Percentiles rank a stretch among this genome's conserved stretches.
Evolutionary conservation across 169 alveolate genomes (phyloP).

Genomic region (Plasmodium fragile): DNA sequence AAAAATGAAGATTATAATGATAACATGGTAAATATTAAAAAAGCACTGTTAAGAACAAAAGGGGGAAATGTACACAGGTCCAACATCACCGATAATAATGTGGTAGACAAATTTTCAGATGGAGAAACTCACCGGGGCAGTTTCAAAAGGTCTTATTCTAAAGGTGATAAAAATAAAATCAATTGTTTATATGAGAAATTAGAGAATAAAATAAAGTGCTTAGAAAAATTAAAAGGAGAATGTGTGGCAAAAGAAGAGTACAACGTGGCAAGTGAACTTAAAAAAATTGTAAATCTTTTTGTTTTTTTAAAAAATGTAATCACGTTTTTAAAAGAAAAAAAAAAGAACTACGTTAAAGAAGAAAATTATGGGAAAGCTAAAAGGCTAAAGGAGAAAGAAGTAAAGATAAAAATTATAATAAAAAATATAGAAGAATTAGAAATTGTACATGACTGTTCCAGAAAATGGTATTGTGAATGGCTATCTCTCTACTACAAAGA

Average conservation of each 20-base stretch:
- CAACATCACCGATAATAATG: conserved; percentile 5
- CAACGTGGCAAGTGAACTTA: conserved; percentile 56
- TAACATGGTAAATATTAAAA: conserved; percentile 18
- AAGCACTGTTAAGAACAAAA: conserved; percentile 28
- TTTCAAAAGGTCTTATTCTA: conserved; percentile 29
- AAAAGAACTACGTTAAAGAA: conserved; percentile 68
- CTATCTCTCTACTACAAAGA: conserved; percentile 66
- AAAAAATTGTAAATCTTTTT: conserved; percentile 68
- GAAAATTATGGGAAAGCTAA: conserved; percentile 76
- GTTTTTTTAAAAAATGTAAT: conserved; percentile 63
- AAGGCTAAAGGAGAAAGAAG: conserved; percentile 71
- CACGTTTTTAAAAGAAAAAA: conserved; percentile 61
- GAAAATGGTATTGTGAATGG: conserved; percentile 67
- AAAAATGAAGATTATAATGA: conserved; percentile 30
- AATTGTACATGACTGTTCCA: conserved; percentile 50
- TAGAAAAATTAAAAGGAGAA: conserved; percentile 73
- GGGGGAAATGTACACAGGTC: conserved; percentile 14
- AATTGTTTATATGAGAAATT: conserved; percentile 48
- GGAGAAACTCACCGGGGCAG: conserved; percentile 7
- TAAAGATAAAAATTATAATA: conserved; percentile 65
- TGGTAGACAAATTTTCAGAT: background rate
- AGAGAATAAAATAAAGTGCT: conserved; percentile 70
- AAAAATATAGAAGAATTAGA: conserved; percentile 63
- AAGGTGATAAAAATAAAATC: conserved; percentile 36
- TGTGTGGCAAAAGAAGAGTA: conserved; percentile 73